Conservation (phyloP, 1,284 basidiomycete species). For the Ceratobasidium sp. region DNA sequence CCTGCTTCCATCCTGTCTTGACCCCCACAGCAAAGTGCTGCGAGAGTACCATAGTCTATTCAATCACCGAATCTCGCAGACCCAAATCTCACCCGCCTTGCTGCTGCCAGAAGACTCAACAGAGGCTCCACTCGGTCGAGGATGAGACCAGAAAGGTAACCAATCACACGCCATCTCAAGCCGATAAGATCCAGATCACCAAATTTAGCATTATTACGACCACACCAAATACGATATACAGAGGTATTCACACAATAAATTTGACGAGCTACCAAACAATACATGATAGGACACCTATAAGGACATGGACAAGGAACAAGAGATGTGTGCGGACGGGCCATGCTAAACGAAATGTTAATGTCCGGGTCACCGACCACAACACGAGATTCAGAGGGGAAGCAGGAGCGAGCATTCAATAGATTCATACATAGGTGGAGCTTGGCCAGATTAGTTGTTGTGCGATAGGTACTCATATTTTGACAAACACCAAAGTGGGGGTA, state of each 20-base stretch:
- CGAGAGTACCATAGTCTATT: conserved; percentile 36
- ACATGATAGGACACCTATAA: conserved; percentile 33
- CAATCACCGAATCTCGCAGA: too few species aligned
- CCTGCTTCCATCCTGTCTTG: conserved; percentile 22
- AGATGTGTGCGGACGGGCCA: conserved; percentile 5
- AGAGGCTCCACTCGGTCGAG: background rate
- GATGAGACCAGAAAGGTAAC: conserved; percentile 23
- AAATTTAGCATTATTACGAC: conserved; percentile 4
- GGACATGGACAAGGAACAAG: conserved; percentile 16
- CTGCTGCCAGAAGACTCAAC: too few species aligned
- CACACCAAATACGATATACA: conserved; percentile 1
- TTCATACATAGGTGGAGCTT: conserved; percentile 21
- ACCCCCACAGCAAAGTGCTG: conserved; percentile 40
- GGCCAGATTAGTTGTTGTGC: conserved; percentile 23
- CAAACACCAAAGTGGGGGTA: conserved; percentile 3
- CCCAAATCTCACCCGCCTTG: background rate
- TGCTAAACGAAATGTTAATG: conserved; percentile 10
- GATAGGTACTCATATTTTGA: conserved; percentile 37
- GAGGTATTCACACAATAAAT: conserved; percentile 13
- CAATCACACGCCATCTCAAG: conserved; percentile 1
- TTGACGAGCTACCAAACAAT: conserved; percentile 10
- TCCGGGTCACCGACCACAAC: conserved; percentile 7
- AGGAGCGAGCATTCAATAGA: conserved; percentile 10
- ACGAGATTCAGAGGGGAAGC: background rate
- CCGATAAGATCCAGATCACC: conserved; percentile 24